These are phyloP conservation scores for Seiridium cupressi DNA, from an alignment of 2,329 filamentous ascomycete genomes.

Conservation along the genomic window DNA sequence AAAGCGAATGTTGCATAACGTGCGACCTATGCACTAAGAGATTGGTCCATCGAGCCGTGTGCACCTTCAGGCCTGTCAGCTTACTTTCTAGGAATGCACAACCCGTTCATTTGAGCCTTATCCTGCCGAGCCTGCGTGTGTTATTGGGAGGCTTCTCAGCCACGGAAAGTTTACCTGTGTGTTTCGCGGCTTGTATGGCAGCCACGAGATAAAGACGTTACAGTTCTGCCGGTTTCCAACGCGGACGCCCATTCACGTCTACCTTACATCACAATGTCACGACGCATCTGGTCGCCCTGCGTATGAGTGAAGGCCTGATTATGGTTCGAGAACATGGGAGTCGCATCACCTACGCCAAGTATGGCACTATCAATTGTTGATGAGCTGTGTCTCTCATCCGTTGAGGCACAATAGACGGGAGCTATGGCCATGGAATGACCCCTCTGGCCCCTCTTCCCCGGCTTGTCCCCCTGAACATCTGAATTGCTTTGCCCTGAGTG, in stretches of 20 bases:
- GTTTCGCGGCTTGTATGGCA: background rate
- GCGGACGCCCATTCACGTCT: too few relatives aligned
- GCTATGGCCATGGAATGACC: background rate
- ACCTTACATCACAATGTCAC: too few relatives aligned
- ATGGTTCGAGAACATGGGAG: background rate
- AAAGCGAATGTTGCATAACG: conserved; percentile 3
- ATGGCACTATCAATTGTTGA: background rate
- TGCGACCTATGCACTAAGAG: background rate
- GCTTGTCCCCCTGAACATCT: background rate
- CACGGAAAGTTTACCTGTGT: background rate
- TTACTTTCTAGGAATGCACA: background rate
- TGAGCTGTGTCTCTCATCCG: background rate
- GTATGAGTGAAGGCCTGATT: too few relatives aligned
- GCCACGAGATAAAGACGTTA: background rate
- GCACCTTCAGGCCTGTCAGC: background rate
- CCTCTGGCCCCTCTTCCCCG: background rate
- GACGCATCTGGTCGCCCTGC: too few relatives aligned
- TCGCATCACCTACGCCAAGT: background rate
- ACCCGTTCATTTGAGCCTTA: background rate
- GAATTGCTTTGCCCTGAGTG: background rate
- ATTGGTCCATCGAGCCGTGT: background rate
- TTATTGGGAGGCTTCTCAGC: background rate
- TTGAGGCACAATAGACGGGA: background rate
- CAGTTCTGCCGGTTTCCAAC: background rate
- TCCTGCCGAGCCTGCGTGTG: background rate